phyloP scores from a whole-genome alignment of 257 asterid species.

The Jasminum sambac region DNA sequence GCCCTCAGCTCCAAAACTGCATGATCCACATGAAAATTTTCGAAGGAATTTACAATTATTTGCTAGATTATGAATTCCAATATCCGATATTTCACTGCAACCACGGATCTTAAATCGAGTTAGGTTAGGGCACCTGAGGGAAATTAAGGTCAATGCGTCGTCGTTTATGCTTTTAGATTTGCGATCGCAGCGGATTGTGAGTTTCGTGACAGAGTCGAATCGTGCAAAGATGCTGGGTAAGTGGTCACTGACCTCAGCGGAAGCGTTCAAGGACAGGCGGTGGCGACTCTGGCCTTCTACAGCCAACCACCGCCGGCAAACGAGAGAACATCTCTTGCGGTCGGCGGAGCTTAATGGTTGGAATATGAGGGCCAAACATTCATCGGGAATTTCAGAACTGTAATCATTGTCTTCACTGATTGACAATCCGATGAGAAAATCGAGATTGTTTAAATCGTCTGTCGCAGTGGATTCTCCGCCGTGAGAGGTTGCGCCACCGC shows the following conservation, averaged over 20 bases:
- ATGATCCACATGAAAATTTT: slow-evolving; percentile 29
- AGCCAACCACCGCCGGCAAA: slow-evolving; percentile 32
- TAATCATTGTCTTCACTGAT: slow-evolving; percentile 6
- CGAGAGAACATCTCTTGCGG: slow-evolving; percentile 29
- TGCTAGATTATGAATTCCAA: slow-evolving; percentile 27
- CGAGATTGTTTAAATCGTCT: slow-evolving; percentile 4
- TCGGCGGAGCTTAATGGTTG: slow-evolving; percentile 28
- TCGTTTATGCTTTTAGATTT: slow-evolving; percentile 26
- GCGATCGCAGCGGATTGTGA: slow-evolving; percentile 33
- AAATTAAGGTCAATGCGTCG: slow-evolving; percentile 24
- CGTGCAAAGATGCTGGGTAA: slow-evolving; percentile 21
- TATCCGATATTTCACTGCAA: slow-evolving; percentile 24
- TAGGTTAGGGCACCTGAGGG: slow-evolving; percentile 25
- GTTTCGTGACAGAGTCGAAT: slow-evolving; percentile 30
- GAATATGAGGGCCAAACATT: slow-evolving; percentile 29
- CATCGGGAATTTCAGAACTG: slow-evolving; percentile 27
- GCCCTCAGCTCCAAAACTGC: slow-evolving; percentile 34
- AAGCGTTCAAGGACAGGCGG: slow-evolving; percentile 29
- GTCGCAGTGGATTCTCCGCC: slow-evolving; percentile 3
- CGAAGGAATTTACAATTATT: slow-evolving; percentile 26
- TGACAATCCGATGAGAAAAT: slow-evolving; percentile 1
- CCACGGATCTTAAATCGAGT: slow-evolving; percentile 29
- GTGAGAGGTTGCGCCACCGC: slow-evolving; percentile 14
- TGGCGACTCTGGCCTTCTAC: slow-evolving; percentile 36
- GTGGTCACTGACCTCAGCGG: slow-evolving; percentile 2